Percentiles rank a stretch among this genome's conserved stretches.
Conservation (phyloP, 306 rosid species). For the Sphenostylis stenocarpa region DNA sequence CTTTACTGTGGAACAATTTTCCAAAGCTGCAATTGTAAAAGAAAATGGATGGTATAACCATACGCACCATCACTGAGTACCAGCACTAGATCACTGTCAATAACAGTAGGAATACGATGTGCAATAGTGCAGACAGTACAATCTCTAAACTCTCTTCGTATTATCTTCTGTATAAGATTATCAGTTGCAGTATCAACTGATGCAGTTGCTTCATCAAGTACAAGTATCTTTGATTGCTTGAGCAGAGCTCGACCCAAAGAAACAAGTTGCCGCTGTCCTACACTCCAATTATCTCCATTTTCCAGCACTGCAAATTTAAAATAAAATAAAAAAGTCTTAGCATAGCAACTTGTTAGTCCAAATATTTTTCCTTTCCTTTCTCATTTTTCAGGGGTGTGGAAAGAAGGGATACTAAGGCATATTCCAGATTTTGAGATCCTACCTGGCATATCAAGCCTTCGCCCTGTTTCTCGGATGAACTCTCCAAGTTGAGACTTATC, state of each 20-base stretch:
- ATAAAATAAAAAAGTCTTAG: background rate
- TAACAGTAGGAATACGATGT: constrained; percentile 93
- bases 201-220: constrained; percentile 94
- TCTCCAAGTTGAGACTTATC: constrained; percentile 91
- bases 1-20: background rate
- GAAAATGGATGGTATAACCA: background rate
- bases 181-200: constrained; percentile 85
- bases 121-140: constrained; percentile 93
- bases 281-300: constrained; percentile 96
- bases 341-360: constrained; percentile 4
- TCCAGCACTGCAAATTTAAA: constrained; percentile 58
- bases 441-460: constrained; percentile 83
- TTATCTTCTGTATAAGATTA: constrained; percentile 85
- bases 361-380: background rate
- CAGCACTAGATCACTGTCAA: constrained; percentile 83
- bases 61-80: constrained; percentile 90
- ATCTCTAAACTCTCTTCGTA: constrained; percentile 73
- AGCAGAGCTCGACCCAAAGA: constrained; percentile 82
- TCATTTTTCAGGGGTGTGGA: background rate
- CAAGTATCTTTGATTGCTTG: constrained; percentile 76
- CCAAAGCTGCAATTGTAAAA: constrained; percentile 1
- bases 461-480: constrained; percentile 62
- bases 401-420: background rate
- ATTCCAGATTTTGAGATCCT: background rate
- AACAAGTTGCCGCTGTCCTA: constrained; percentile 89